Percentiles rank a stretch among this genome's conserved stretches.
phyloP scores from a whole-genome alignment of 345 rosid species.

The Microthlaspi erraticum region DNA sequence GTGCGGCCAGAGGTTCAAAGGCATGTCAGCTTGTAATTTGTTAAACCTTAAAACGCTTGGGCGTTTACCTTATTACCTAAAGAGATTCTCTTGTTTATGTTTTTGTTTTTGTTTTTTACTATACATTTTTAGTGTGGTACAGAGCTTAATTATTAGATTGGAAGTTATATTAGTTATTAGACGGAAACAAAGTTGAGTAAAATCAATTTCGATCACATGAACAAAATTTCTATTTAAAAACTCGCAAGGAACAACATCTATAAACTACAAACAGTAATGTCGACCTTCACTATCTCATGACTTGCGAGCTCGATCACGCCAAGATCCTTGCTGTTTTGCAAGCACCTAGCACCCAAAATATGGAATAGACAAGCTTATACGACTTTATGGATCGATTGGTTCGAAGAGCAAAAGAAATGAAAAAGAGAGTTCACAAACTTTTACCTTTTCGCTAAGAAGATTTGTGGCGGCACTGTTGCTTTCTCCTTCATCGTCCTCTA shows the following conservation, averaged over 20 bases:
- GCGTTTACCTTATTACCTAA: no score
- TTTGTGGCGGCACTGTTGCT: conserved; percentile 42
- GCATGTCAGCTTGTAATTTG: no score
- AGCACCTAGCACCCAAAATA: conserved; percentile 61
- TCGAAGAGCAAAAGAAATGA: not conserved
- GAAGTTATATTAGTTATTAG: no score
- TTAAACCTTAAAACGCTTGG: no score
- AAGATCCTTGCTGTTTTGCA: conserved; percentile 89
- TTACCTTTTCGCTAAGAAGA: conserved; percentile 84
- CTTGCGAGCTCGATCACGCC: conserved; percentile 96
- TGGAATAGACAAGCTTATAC: not conserved
- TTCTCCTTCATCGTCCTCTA: conserved; percentile 47
- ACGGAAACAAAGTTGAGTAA: no score
- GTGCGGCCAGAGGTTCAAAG: no score
- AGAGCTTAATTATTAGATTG: no score
- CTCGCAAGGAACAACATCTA: conserved; percentile 11
- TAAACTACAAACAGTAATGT: not conserved
- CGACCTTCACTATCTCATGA: conserved; percentile 36
- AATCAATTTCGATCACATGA: conserved; percentile 2
- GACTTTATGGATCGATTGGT: not conserved
- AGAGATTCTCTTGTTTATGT: no score
- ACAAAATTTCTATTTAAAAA: conserved; percentile 6
- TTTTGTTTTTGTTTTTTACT: no score
- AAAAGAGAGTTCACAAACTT: not conserved
- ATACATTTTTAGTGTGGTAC: no score